These are phyloP conservation scores for Ascochyta lentis DNA, from an alignment of 2,329 filamentous ascomycete genomes.

Conservation along the genomic window DNA sequence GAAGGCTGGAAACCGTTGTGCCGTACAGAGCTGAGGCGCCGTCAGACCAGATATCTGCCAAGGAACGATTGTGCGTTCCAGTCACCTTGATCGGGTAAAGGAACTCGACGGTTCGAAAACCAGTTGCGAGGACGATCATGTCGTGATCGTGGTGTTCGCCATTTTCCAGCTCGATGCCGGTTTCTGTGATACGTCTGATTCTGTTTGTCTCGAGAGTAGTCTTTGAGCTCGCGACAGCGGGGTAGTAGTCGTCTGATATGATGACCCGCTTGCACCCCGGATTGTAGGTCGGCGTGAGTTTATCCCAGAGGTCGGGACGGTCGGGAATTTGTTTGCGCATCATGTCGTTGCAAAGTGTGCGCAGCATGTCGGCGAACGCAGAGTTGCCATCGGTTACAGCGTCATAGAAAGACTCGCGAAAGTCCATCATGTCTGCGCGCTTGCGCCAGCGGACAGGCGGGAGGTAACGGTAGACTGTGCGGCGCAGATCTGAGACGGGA, in stretches of 20 bases:
- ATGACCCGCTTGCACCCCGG: slow-evolving; percentile 64
- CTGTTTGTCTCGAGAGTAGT: slow-evolving; percentile 59
- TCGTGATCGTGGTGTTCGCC: slow-evolving; percentile 58
- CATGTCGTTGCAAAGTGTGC: slow-evolving; percentile 43
- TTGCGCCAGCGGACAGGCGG: slow-evolving; percentile 60
- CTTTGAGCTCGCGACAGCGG: slow-evolving; percentile 55
- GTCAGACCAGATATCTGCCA: slow-evolving; percentile 61
- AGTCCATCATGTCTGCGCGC: slow-evolving; percentile 62
- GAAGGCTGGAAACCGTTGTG: slow-evolving; percentile 58
- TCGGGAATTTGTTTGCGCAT: slow-evolving; percentile 58
- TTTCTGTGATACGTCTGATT: slow-evolving; percentile 56
- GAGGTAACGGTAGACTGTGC: slow-evolving; percentile 57
- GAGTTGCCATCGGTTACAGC: slow-evolving; percentile 54
- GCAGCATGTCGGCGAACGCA: slow-evolving; percentile 51
- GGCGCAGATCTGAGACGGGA: slow-evolving; percentile 52
- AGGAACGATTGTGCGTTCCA: slow-evolving; percentile 52
- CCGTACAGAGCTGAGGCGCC: slow-evolving; percentile 61
- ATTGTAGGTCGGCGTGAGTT: slow-evolving; percentile 61
- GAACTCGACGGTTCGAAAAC: slow-evolving; percentile 66
- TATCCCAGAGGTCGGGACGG: slow-evolving; percentile 59
- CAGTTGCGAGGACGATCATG: slow-evolving; percentile 64
- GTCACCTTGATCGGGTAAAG: slow-evolving; percentile 63
- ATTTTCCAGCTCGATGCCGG: slow-evolving; percentile 55
- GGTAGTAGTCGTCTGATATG: slow-evolving; percentile 63
- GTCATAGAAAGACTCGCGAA: slow-evolving; percentile 58